Evolutionary conservation across 495 filamentous ascomycete species (phyloP), one percentile per base, ranked within the genome.

Genomic region (Annulohypoxylon stygium): DNA sequence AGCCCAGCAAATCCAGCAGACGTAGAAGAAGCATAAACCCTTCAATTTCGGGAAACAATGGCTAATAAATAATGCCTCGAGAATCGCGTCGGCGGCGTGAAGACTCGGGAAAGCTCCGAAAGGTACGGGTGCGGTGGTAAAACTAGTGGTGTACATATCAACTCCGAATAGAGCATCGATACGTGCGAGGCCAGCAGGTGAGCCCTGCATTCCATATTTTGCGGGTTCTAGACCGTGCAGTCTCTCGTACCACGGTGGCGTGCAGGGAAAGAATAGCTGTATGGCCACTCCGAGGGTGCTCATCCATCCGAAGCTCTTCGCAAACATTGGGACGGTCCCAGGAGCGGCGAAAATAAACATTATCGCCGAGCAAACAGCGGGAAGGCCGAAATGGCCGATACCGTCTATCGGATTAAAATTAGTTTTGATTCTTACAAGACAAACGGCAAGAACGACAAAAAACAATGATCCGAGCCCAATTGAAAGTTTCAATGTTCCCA

Each of bases 1-100:
- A n/a, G 95, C 91, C 95, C 95, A 98, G 92, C 93, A 97, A 76
- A 98, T 90, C 95, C 95, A 98, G 61, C 91, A 85, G 9, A 90
- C 91, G 81, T 98, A 97, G 55, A 85, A 86, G 53, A 94, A 86
- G 82, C 95, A 96, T 26, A 95, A 77, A 39, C 90, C 89, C 71
- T 89, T 88, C 63, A 95, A 82, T 33, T 87, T 87, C 2, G 95
- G 95, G 84, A 98, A 98, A 76, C 93, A 88, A 76, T 95, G 90
- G 79, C 90, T 91, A 88, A 98, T 92, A 85, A 97, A 97, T n/a
- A 97, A 84, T 37, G 93, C 93, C 75, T 97, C 93, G 67, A 97
- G 83, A 5, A 93, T 93, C 26, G 94, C 94, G 78, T 90, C 91
- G 10, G 89, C 95, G 57, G 94, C 90, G 79, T 98, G 95, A 69